These are phyloP conservation scores for Gastrodia elata DNA, from an alignment of 106 monocot species.

Conservation along the genomic window DNA sequence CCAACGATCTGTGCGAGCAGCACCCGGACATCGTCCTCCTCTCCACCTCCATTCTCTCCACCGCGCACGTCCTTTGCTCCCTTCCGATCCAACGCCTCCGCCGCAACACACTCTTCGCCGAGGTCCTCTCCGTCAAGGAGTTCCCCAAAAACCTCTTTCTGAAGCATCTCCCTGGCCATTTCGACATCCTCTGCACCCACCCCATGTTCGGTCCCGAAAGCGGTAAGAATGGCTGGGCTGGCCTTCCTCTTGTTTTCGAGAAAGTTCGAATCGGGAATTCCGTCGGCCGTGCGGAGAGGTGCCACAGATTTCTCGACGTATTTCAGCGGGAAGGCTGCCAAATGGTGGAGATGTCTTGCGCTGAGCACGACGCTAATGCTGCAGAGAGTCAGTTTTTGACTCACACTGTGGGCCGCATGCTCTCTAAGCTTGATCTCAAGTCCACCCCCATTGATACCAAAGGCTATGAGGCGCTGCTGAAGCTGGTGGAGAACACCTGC, in stretches of 20 bases:
- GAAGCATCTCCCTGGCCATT: conserved; percentile 30
- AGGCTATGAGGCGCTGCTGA: conserved; percentile 52
- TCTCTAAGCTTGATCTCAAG: conserved; percentile 39
- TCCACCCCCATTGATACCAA: conserved; percentile 48
- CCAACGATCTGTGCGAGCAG: conserved; percentile 66
- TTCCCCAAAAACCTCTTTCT: conserved; percentile 45
- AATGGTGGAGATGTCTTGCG: conserved; percentile 75
- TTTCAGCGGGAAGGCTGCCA: conserved; percentile 48
- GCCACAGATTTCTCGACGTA: conserved; percentile 36
- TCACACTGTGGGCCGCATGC: conserved; percentile 53
- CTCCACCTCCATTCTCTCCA: conserved; percentile 46
- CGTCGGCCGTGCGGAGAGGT: conserved; percentile 13
- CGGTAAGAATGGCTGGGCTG: conserved; percentile 44
- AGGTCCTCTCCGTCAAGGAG: conserved; percentile 72
- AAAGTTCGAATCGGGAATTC: conserved; percentile 33
- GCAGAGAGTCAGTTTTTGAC: conserved; percentile 62
- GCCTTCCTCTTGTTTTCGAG: conserved; percentile 57
- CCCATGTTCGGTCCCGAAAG: conserved; percentile 82
- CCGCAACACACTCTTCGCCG: conserved; percentile 54
- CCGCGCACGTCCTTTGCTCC: conserved; percentile 27
- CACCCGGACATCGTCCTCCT: conserved; percentile 63
- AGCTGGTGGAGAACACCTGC: conserved; percentile 41
- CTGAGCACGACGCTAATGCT: conserved; percentile 43
- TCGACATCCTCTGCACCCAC: conserved; percentile 70
- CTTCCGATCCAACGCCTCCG: conserved; percentile 47